Evolutionary conservation across 2,329 filamentous ascomycete species (phyloP).

Genomic region (Epichloe aotearoae): DNA sequence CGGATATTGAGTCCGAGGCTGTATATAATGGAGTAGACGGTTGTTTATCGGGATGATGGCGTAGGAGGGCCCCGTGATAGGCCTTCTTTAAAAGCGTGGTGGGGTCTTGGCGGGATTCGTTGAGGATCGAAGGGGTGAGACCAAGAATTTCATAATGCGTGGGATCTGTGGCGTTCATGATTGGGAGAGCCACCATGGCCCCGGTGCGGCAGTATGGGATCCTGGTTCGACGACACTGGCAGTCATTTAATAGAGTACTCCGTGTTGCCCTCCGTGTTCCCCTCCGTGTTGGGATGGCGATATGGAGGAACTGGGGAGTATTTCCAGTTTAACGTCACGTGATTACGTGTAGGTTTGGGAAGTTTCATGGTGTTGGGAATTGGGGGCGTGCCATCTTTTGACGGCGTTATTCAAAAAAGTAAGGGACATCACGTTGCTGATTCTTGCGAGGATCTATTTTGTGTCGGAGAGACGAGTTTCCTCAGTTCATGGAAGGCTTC

Average conservation of each 20-base stretch:
- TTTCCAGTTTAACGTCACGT: constrained; percentile 2
- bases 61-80: constrained; percentile 51
- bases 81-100: constrained; percentile 43
- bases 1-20: background rate
- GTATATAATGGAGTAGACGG: background rate
- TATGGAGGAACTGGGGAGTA: background rate
- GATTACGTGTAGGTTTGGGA: constrained; percentile 3
- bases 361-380: background rate
- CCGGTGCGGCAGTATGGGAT: background rate
- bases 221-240: no score
- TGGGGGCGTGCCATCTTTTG: background rate
- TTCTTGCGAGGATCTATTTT: no score
- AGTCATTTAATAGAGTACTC: no score
- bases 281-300: background rate
- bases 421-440: no score
- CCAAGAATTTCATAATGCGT: constrained; percentile 50
- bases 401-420: no score
- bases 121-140: constrained; percentile 35
- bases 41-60: constrained; percentile 52
- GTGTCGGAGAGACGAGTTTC: no score
- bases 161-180: constrained; percentile 8
- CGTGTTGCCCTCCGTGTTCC: no score
- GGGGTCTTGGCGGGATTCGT: constrained; percentile 26
- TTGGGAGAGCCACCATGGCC: no score
- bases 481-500: no score